Evolutionary conservation across 805 yeast species (phyloP).

Genomic region (Zygoascus ofunaensis): DNA sequence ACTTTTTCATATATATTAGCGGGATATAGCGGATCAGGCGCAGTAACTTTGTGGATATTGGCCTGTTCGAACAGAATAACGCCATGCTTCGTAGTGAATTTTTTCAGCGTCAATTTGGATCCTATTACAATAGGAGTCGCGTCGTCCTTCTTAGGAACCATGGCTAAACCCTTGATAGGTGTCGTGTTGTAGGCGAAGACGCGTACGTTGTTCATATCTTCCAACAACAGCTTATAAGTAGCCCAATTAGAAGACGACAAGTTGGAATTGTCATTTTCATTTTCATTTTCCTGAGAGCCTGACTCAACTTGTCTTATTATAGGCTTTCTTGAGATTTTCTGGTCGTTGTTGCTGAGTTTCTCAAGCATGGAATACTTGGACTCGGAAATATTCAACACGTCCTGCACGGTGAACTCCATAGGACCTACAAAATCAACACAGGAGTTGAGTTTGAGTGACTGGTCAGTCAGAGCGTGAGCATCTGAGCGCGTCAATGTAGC

Average conservation of each 20-base stretch:
- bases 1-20: background rate
- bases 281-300: background rate
- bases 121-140: conserved; percentile 7
- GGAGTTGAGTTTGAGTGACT: background rate
- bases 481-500: too few species aligned
- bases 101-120: conserved; percentile 6
- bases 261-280: background rate
- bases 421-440: conserved; percentile 7
- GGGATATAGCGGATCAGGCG: background rate
- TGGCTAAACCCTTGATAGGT: conserved; percentile 5
- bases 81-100: conserved; percentile 9
- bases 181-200: conserved; percentile 8
- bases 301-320: conserved; percentile 1
- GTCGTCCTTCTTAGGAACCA: background rate
- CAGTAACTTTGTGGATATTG: background rate
- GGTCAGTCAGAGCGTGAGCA: background rate
- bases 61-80: conserved; percentile 11
- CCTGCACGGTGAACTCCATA: conserved; percentile 16
- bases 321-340: conserved; percentile 6
- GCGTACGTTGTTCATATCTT: conserved; percentile 13
- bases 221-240: conserved; percentile 12
- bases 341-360: conserved; percentile 5
- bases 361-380: conserved; percentile 27
- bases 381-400: conserved; percentile 16
- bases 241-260: background rate